Conservation (phyloP, 1,284 basidiomycete genomes). For the Vanrija humicola region DNA sequence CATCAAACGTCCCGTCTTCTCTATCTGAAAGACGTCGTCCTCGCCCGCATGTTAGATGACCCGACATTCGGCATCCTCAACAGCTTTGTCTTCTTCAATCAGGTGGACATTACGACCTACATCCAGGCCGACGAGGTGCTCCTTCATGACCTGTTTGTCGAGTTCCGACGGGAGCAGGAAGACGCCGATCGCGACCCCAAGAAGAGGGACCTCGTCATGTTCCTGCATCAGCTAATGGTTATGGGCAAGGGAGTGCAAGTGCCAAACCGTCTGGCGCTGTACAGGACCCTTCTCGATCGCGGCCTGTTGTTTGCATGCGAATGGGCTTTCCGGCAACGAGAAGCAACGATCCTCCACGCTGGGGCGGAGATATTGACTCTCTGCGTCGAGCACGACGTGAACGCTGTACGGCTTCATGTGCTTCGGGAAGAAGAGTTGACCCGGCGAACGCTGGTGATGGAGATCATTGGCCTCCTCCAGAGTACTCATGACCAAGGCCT, state of each 20-base stretch:
- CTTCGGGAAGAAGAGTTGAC: slow-evolving; percentile 67
- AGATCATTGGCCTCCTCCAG: slow-evolving; percentile 72
- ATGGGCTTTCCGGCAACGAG: slow-evolving; percentile 66
- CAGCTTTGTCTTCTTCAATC: slow-evolving; percentile 97
- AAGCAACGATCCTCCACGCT: slow-evolving; percentile 64
- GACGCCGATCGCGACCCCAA: slow-evolving; percentile 14
- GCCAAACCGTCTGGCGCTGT: slow-evolving; percentile 78
- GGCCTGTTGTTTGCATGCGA: slow-evolving; percentile 87
- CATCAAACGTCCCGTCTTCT: slow-evolving; percentile 94
- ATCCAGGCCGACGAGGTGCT: slow-evolving; percentile 74
- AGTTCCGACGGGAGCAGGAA: slow-evolving; percentile 64
- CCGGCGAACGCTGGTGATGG: slow-evolving; percentile 61
- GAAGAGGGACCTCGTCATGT: slow-evolving; percentile 65
- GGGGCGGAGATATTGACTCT: slow-evolving; percentile 83
- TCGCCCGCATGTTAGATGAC: slow-evolving; percentile 90
- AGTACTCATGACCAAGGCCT: slow-evolving; percentile 77
- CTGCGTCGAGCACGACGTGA: slow-evolving; percentile 86
- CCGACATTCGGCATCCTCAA: slow-evolving; percentile 96
- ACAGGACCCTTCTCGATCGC: slow-evolving; percentile 80
- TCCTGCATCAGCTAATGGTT: slow-evolving; percentile 86
- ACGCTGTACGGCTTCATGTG: slow-evolving; percentile 77
- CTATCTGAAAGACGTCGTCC: slow-evolving; percentile 96
- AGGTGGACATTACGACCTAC: slow-evolving; percentile 93
- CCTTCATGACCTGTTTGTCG: slow-evolving; percentile 69
- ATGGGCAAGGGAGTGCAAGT: slow-evolving; percentile 98